These are phyloP conservation scores for Puccinia horiana DNA, from an alignment of 1,284 basidiomycete species.

Conservation along the genomic window DNA sequence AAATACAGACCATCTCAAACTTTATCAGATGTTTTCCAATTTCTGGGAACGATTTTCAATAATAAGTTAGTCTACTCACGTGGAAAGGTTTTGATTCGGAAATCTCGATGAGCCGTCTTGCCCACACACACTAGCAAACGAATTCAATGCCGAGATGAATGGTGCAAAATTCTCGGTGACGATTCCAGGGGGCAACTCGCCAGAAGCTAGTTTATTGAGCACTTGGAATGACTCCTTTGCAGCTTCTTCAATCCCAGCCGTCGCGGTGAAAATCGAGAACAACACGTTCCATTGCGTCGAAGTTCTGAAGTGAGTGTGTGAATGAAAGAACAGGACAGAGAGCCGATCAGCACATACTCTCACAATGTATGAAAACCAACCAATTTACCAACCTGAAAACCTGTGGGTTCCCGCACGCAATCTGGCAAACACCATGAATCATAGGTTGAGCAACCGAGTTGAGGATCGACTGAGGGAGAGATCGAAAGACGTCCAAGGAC, in stretches of 20 bases:
- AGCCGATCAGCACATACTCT: background rate
- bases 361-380: background rate
- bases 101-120: constrained; percentile 33
- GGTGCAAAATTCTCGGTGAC: constrained; percentile 78
- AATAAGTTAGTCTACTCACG: background rate
- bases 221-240: constrained; percentile 79
- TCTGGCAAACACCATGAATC: constrained; percentile 75
- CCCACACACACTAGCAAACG: constrained; percentile 70
- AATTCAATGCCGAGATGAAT: constrained; percentile 77
- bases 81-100: constrained; percentile 11
- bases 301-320: constrained; percentile 63
- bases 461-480: constrained; percentile 74
- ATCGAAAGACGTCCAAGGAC: constrained; percentile 83
- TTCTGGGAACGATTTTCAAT: background rate
- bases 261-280: constrained; percentile 83
- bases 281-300: constrained; percentile 95
- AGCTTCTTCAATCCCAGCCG: constrained; percentile 82
- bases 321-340: background rate
- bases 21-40: constrained; percentile 11
- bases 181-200: constrained; percentile 67
- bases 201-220: constrained; percentile 67
- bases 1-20: background rate
- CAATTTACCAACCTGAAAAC: constrained; percentile 67
- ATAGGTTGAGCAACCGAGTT: constrained; percentile 86
- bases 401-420: constrained; percentile 73